A percentile compares a stretch with the other conserved stretches of the same genome.
Conservation (phyloP, 345 rosid genomes). For the Brassica incana region DNA sequence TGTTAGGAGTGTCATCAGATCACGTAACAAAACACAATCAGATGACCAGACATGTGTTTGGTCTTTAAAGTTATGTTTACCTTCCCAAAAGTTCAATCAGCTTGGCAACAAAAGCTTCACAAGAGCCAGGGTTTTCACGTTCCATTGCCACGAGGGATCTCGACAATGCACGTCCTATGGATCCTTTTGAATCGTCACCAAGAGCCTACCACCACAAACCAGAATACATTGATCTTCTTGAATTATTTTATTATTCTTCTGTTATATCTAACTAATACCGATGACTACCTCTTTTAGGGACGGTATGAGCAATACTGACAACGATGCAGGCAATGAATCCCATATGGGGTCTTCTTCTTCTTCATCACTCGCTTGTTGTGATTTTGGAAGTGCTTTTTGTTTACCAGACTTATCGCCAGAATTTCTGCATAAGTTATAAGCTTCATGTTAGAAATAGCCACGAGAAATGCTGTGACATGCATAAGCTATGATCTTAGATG, state of each 20-base stretch:
- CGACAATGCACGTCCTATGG: constrained; percentile 51
- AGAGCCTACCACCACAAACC: constrained; percentile 52
- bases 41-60: constrained; percentile 9
- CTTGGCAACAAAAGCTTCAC: constrained; percentile 66
- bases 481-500: constrained; percentile 16
- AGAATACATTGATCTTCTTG: constrained; percentile 6
- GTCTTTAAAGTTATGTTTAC: constrained; percentile 25
- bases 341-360: constrained; percentile 64
- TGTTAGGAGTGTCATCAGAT: constrained; percentile 38
- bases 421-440: constrained; percentile 43
- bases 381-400: constrained; percentile 49
- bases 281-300: constrained; percentile 74
- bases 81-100: constrained; percentile 77
- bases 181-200: constrained; percentile 58
- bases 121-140: constrained; percentile 72
- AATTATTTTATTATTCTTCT: background rate
- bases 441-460: constrained; percentile 25
- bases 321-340: constrained; percentile 61
- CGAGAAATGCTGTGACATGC: background rate
- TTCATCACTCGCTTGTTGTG: constrained; percentile 54
- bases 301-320: constrained; percentile 77
- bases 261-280: background rate
- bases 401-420: constrained; percentile 54
- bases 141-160: constrained; percentile 71
- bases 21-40: background rate